A percentile compares a stretch with the other conserved stretches of the same genome.
Evolutionary conservation across 1,139 yeast genomes (phyloP).

Genomic region (Lodderomyces oxycetoniae): DNA sequence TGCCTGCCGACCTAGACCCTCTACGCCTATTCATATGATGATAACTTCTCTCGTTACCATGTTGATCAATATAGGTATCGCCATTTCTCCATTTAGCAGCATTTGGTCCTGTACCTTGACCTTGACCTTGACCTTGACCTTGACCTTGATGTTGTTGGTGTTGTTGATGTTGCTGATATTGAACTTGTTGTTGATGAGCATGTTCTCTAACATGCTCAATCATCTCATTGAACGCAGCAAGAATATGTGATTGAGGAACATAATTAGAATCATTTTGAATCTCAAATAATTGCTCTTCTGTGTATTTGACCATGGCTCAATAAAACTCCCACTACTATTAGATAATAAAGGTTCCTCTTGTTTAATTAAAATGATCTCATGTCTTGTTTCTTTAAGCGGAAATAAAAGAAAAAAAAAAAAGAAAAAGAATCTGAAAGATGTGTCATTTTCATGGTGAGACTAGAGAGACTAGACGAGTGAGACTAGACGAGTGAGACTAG

Average conservation of each 20-base stretch:
- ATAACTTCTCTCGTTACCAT: conserved; percentile 47
- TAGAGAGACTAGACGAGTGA: too few species aligned
- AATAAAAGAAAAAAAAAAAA: too few species aligned
- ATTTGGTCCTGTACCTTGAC: conserved; percentile 1
- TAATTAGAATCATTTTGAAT: conserved; percentile 49
- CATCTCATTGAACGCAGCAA: conserved; percentile 59
- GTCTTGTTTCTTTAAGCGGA: too few species aligned
- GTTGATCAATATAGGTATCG: conserved; percentile 46
- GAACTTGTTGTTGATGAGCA: conserved; percentile 14
- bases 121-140: background rate
- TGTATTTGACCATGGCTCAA: conserved; percentile 52
- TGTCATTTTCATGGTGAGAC: too few species aligned
- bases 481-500: too few species aligned
- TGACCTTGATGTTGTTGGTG: conserved; percentile 12
- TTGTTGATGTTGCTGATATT: conserved; percentile 29
- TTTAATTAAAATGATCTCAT: too few species aligned
- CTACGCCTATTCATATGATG: conserved; percentile 54
- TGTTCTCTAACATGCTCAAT: conserved; percentile 59
- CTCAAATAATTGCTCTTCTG: conserved; percentile 63
- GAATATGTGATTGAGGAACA: conserved; percentile 57
- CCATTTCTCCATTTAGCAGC: conserved; percentile 37
- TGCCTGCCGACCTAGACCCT: conserved; percentile 45
- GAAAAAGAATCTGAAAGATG: too few species aligned
- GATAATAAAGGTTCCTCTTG: too few species aligned
- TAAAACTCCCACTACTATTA: too few species aligned